Conservation (phyloP, 805 yeast genomes). For the Teunomyces tritomae region DNA sequence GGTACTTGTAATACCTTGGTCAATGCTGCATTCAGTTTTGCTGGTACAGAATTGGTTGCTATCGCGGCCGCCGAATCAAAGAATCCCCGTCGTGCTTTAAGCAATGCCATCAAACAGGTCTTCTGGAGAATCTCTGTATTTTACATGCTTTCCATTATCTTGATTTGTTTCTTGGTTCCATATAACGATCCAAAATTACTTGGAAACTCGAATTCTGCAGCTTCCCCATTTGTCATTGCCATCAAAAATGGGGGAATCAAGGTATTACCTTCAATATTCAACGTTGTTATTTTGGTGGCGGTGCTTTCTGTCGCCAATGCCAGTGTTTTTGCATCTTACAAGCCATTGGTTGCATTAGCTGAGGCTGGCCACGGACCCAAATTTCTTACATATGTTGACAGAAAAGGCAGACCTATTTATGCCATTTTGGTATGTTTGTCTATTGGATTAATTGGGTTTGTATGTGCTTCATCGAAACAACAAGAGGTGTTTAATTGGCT, state of each 20-base stretch:
- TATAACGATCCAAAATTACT: conserved; percentile 29
- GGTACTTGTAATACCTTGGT: conserved; percentile 54
- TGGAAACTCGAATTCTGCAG: conserved; percentile 20
- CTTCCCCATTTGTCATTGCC: conserved; percentile 41
- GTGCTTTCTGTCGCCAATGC: conserved; percentile 37
- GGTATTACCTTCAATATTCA: conserved; percentile 32
- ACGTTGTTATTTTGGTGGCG: conserved; percentile 32
- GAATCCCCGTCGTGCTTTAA: conserved; percentile 53
- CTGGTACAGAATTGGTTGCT: conserved; percentile 59
- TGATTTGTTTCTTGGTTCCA: conserved; percentile 57
- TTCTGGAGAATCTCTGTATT: conserved; percentile 52
- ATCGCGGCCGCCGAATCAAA: conserved; percentile 56
- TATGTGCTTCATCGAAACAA: conserved; percentile 58
- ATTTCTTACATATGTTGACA: conserved; percentile 63
- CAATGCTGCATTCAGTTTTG: conserved; percentile 57
- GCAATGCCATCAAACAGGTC: conserved; percentile 53
- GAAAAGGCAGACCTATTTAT: conserved; percentile 72
- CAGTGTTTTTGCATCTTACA: conserved; percentile 33
- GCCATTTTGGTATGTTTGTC: conserved; percentile 54
- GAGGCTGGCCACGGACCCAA: conserved; percentile 64
- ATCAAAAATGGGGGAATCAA: conserved; percentile 28
- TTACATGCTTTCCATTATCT: conserved; percentile 45
- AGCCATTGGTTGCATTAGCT: conserved; percentile 61
- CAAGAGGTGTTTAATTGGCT: conserved; percentile 69
- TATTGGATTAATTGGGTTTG: conserved; percentile 57